These are phyloP conservation scores for Populus hybrid DNA, from an alignment of 441 rosid species.

Conservation along the genomic window DNA sequence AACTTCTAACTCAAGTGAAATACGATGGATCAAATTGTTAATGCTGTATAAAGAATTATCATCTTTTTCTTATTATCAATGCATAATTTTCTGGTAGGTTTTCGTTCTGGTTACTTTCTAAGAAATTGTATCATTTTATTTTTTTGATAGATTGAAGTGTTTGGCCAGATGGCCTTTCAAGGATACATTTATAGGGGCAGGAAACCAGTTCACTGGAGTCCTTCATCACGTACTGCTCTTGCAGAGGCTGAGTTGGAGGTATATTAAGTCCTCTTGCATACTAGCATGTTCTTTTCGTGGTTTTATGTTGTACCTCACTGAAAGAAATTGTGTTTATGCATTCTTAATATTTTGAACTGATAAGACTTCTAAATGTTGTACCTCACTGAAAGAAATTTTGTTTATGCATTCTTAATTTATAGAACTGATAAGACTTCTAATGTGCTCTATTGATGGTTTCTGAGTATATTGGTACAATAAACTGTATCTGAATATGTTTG, in stretches of 20 bases:
- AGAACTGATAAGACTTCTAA: background rate
- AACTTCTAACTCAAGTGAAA: background rate
- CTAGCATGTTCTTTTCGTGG: background rate
- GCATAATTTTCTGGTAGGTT: background rate
- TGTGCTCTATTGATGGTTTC: background rate
- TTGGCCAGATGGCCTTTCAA: constrained; percentile 85
- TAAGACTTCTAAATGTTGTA: background rate
- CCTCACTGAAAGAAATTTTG: background rate
- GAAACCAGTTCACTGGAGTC: constrained; percentile 99
- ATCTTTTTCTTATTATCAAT: background rate
- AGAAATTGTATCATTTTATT: constrained; percentile 13
- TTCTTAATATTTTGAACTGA: background rate
- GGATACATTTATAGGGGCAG: constrained; percentile 93
- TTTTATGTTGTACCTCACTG: background rate
- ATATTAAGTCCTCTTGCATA: constrained; percentile 13
- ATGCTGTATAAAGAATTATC: background rate
- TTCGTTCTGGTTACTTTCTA: constrained; percentile 6
- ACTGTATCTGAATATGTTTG: background rate
- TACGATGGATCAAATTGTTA: background rate
- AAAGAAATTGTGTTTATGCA: background rate
- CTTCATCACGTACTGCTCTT: constrained; percentile 97
- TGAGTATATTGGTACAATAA: background rate
- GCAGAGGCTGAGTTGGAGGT: constrained; percentile 99
- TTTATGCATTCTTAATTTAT: background rate
- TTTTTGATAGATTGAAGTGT: constrained; percentile 77